These are phyloP conservation scores for Lipomyces chichibuensis DNA, from an alignment of 805 yeast species.

Conservation along the genomic window DNA sequence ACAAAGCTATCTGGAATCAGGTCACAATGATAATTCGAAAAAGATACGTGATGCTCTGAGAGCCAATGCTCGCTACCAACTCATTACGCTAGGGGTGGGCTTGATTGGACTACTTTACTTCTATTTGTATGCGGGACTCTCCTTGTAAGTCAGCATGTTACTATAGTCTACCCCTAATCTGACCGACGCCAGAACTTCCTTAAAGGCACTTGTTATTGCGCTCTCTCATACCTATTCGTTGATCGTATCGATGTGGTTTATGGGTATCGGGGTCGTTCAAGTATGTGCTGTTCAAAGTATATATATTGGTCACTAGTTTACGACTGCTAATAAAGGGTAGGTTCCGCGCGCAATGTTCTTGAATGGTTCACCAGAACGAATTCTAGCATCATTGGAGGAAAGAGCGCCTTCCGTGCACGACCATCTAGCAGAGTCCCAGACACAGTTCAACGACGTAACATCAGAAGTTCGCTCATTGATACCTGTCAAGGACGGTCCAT, in stretches of 20 bases:
- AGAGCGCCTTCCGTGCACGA: conserved; percentile 64
- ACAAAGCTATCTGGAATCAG: conserved; percentile 74
- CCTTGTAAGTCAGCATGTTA: conserved; percentile 41
- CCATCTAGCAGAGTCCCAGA: conserved; percentile 62
- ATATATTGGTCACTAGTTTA: background rate
- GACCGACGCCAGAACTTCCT: conserved; percentile 44
- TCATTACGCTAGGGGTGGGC: conserved; percentile 57
- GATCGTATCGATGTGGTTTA: conserved; percentile 74
- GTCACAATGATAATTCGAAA: conserved; percentile 55
- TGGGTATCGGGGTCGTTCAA: conserved; percentile 78
- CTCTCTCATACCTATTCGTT: conserved; percentile 76
- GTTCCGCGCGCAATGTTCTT: conserved; percentile 58
- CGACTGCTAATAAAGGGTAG: conserved; percentile 1
- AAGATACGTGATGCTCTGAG: conserved; percentile 61
- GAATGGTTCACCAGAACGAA: conserved; percentile 45
- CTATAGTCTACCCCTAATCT: background rate
- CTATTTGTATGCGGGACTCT: conserved; percentile 57
- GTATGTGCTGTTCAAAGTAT: conserved; percentile 25
- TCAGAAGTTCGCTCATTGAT: conserved; percentile 59
- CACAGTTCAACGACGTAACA: conserved; percentile 64
- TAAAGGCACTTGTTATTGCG: conserved; percentile 72
- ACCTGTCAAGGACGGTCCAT: conserved; percentile 53
- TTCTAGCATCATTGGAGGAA: conserved; percentile 50
- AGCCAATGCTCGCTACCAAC: conserved; percentile 62
- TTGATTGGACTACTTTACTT: conserved; percentile 62